Base-by-base conservation (phyloP, 805 yeast genomes). In the Pichia insulana region DNA sequence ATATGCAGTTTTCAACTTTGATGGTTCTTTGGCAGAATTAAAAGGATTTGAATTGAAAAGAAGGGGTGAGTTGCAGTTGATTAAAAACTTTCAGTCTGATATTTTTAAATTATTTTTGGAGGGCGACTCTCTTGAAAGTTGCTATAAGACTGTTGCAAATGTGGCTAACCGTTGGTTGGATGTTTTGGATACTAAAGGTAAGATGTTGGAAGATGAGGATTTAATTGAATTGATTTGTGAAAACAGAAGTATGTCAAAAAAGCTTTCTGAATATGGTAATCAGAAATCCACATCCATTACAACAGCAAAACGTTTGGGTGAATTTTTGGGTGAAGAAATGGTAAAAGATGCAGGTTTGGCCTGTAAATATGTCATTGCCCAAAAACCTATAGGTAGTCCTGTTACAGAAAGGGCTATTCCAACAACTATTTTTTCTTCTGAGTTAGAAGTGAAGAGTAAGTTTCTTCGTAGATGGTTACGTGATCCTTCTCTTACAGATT, bases 101-200 rank as follows among this genome's bases (percentile, higher is more conserved):
- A 80, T 94, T 36, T 92, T 94, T 67, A 86, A 86, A 52, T 77
- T 87, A 31, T 92, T 92, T 59, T 68, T 92, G 51, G 90, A 88
- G 44, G 99, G 99, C 31, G 69, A 71, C 27, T 66, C 88, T 2
- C 65, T 94, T 26, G 86, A 81, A 48, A 70, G 68, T 1, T 92
- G 98, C 67, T 92, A 92, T 58, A 74, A 64, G 17, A 83, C 95
- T 1, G 98, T 92, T 15, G 96, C 97, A 0, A 71, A 71, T 27
- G 95, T 92, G 19, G 97, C 98, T 1, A 84, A 90, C 54, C 78
- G 95, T 50, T 92, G 98, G 98, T 68, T 92, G 20, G 97, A 90
- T 66, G 94, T 92, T 4, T 64, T 92, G 42, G 96, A 88, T 41
- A 78, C 90, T 2, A 80, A 78, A 48, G 99, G 99, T 33, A 68